Evolutionary conservation across 2,329 filamentous ascomycete genomes (phyloP), one percentile per base, ranked within the genome.

Genomic region (Orbilia blumenaviensis): DNA sequence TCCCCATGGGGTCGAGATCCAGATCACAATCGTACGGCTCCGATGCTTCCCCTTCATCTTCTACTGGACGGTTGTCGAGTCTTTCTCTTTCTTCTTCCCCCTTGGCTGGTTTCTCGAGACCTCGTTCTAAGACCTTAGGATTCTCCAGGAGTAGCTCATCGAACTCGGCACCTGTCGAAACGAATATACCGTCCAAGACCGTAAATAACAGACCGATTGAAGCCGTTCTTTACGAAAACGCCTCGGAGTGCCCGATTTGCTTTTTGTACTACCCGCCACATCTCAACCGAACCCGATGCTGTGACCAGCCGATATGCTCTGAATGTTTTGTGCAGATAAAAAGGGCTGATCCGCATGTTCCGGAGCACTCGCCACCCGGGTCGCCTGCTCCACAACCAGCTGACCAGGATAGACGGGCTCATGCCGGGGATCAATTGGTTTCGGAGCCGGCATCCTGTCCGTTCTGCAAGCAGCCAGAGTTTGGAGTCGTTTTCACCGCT

Each of bases 251-350:
- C 80, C 94, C 95, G 3, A 97, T 99, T 77, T 99, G 95, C 85
- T 97, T 98, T 82, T 86, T 98, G 63, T 96, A 93, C 80, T 99
- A 98, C 79, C 95, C 95, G 0, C 93, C 93, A 2, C 96, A 96
- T 81, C 86, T 99, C 29, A 99, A 99, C 84, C 91, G 90, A 78
- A 99, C 95, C 0, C 87, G 95, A 79, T 99, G 95, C 82, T 99
- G 95, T 83, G 93, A 97, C 80, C 95, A 99, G 82, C 87, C 92
- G 4, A 98, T 99, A 78, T 99, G 95, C 84, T 98, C 94, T 44
- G 95, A 99, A 84, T 99, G 95, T 83, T 99, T 99, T 81, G 95
- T 99, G 2, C 95, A 99, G 83, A 99, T 99, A 82, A 98, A 97
- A 82, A 89, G 95, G 44, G 90, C 93, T 2, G 94, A 99, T 78